Conservation (phyloP, 2,329 filamentous ascomycete species). For the Eutypella sp. region DNA sequence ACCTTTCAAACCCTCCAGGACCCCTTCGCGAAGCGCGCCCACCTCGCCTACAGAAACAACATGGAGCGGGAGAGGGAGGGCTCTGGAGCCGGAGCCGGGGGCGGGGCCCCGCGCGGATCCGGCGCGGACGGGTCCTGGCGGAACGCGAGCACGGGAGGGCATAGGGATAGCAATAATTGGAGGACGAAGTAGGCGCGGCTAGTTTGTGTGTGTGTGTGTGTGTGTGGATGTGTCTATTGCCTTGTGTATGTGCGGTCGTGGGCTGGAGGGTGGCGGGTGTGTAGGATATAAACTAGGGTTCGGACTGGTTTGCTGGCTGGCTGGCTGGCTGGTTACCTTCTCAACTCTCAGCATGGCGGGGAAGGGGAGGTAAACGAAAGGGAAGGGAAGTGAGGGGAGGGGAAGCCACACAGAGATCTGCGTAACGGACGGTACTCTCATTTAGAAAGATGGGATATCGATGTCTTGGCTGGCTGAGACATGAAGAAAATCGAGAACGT, state of each 20-base stretch:
- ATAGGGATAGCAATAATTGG: neutral
- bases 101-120: conserved; percentile 7
- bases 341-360: too few relatives aligned
- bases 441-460: too few relatives aligned
- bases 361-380: too few relatives aligned
- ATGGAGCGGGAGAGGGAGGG: conserved; percentile 8
- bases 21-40: conserved; percentile 20
- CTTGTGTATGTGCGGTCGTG: neutral
- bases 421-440: too few relatives aligned
- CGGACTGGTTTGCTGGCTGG: neutral
- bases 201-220: neutral
- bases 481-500: too few relatives aligned
- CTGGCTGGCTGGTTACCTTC: too few relatives aligned
- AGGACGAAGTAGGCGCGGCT: neutral
- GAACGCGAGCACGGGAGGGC: neutral
- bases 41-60: conserved; percentile 16
- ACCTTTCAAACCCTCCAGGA: conserved; percentile 12
- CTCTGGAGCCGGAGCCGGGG: conserved; percentile 3
- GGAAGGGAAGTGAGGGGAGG: too few relatives aligned
- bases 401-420: too few relatives aligned
- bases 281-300: too few relatives aligned
- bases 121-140: conserved; percentile 6
- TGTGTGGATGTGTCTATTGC: neutral
- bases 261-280: neutral
- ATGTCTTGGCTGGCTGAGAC: too few relatives aligned